Conservation (phyloP, 2,329 filamentous ascomycete species). For the Alternaria arborescens region DNA sequence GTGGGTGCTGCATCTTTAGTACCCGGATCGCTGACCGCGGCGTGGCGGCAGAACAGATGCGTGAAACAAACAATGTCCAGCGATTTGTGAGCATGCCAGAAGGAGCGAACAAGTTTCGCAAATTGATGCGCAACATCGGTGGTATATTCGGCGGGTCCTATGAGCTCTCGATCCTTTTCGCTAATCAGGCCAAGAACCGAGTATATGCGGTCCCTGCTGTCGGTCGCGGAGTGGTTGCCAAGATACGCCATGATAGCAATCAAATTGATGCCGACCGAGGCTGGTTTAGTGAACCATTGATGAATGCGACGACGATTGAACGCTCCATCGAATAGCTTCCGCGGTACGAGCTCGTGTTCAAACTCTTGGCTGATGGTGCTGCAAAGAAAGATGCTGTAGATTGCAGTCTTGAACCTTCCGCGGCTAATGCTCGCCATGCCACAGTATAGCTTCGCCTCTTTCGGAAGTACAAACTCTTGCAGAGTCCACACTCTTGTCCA, state of each 20-base stretch:
- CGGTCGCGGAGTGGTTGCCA: slow-evolving; percentile 39
- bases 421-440: slow-evolving; percentile 32
- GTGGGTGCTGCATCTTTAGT: slow-evolving; percentile 26
- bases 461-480: slow-evolving; percentile 43
- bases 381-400: slow-evolving; percentile 43
- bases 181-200: slow-evolving; percentile 42
- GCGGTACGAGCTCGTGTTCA: slow-evolving; percentile 35
- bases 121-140: slow-evolving; percentile 21
- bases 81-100: slow-evolving; percentile 33
- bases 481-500: slow-evolving; percentile 43
- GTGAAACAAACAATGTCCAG: slow-evolving; percentile 45
- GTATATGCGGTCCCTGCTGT: slow-evolving; percentile 41
- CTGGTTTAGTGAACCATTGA: slow-evolving; percentile 32
- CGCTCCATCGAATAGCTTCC: slow-evolving; percentile 36
- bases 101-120: slow-evolving; percentile 40
- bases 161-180: slow-evolving; percentile 29
- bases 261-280: slow-evolving; percentile 30
- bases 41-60: slow-evolving; percentile 39
- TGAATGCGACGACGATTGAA: slow-evolving; percentile 43
- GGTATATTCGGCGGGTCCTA: slow-evolving; percentile 38
- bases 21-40: slow-evolving; percentile 23
- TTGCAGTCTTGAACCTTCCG: slow-evolving; percentile 38
- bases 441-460: slow-evolving; percentile 39
- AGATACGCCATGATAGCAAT: slow-evolving; percentile 42
- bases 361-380: slow-evolving; percentile 33